Conservation (phyloP, 2,329 filamentous ascomycete genomes). For the Colletotrichum acutatum region DNA sequence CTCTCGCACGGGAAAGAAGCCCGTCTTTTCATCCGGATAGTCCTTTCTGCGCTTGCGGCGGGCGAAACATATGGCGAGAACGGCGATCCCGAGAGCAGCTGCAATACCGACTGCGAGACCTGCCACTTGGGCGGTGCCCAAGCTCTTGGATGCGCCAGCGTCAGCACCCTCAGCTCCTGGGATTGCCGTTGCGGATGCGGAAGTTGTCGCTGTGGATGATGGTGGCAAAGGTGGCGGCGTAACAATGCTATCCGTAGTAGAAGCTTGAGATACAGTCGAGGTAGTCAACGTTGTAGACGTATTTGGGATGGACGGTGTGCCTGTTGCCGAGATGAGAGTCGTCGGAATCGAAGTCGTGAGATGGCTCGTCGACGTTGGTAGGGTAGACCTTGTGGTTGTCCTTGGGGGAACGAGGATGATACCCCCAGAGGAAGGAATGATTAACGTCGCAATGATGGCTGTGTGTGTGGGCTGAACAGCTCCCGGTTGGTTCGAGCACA, state of each 20-base stretch:
- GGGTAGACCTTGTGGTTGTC: constrained; percentile 1
- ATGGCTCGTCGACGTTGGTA: constrained; percentile 29
- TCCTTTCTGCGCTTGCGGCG: constrained; percentile 54
- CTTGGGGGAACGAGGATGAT: constrained; percentile 44
- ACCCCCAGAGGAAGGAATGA: constrained; percentile 50
- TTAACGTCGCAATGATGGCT: constrained; percentile 67
- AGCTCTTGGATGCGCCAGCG: constrained; percentile 16
- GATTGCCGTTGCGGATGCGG: constrained; percentile 10
- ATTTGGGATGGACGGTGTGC: constrained; percentile 4
- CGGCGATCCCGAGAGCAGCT: constrained; percentile 49
- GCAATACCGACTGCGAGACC: constrained; percentile 34
- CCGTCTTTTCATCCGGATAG: constrained; percentile 49
- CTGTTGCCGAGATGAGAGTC: constrained; percentile 24
- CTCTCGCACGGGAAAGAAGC: constrained; percentile 50
- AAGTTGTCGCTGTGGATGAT: constrained; percentile 9
- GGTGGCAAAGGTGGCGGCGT: constrained; percentile 19
- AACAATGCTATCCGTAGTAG: constrained; percentile 31
- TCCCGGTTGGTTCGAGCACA: constrained; percentile 64
- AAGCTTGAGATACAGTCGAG: constrained; percentile 1
- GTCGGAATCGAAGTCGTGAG: constrained; percentile 30
- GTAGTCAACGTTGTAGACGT: constrained; percentile 33
- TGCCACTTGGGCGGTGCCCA: constrained; percentile 32
- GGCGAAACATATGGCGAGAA: constrained; percentile 59
- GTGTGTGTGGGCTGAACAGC: constrained; percentile 68
- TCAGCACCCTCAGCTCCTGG: constrained; percentile 26